Evolutionary conservation across 2,329 filamentous ascomycete genomes (phyloP), one percentile per base, ranked within the genome.

Genomic region (Colletotrichum brevisporum): DNA sequence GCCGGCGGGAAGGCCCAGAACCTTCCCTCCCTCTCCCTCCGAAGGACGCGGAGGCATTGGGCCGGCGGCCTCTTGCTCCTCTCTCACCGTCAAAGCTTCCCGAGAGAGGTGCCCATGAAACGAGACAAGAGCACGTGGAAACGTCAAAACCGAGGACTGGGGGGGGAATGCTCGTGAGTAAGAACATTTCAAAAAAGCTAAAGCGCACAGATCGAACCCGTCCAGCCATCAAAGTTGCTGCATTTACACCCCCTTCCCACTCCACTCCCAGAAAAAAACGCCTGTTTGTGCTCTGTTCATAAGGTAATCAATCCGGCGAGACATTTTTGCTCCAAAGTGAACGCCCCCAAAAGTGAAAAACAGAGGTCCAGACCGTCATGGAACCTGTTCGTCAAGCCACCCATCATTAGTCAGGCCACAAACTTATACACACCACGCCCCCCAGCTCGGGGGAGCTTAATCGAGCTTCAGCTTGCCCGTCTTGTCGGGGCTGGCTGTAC

Each of bases 311-410:
- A 50, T 50, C 27, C 41, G 24, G 60, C 21, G 54, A 57, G 59
- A 47, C 45, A 54, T 21, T 26, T 26, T 39, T 36, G 10, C 31
- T 36, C 31, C 31, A 36, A 9, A 8, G 31, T 36, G 31, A 36
- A 36, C 47, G 31, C 26, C 39, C 54, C 36, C 21, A 52, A 21
- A 26, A 47, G 15, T 60, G 54, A 41, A 55, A 65, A 65, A 61
- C 10, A 39, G 47, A 8, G 48, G 67, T 48, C 67, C 63, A 69
- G 63, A 67, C 67, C 67, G 63, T 31, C 56, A 24, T 61, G 31
- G 61, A 67, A 67, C 56, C 43, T 43, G 53, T 39, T 27, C 63
- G 31, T 36, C 31, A 36, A 36, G 31, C 63, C 51, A 41, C 52
- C 8, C 63, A n/a, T 69, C 63, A 36, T 67, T 61, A 69, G 55